Evolutionary conservation across 225 moss, liverwort and hornwort genomes (phyloP).

Genomic region (Polytrichum formosum): DNA sequence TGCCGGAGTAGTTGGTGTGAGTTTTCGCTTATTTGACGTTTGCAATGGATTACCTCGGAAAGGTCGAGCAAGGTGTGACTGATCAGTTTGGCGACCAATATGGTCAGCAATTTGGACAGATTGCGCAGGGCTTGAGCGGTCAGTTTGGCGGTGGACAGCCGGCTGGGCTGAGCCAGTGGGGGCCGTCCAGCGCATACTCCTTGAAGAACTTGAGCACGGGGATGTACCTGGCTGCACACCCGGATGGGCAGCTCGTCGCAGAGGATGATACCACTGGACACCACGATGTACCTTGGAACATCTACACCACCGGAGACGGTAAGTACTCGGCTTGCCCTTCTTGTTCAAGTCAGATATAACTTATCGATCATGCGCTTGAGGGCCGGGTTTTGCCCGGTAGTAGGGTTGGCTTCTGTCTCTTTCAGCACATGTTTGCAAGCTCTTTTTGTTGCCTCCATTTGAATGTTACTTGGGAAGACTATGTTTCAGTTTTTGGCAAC

Average conservation of each 20-base stretch:
- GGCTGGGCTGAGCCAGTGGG: not conserved
- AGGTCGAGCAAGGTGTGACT: not conserved
- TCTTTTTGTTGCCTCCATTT: not conserved
- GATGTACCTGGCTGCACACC: slow-evolving; percentile 1
- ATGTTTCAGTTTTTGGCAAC: not conserved
- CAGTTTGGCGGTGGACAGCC: not conserved
- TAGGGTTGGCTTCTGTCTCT: not conserved
- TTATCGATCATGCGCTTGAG: not conserved
- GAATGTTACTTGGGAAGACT: not conserved
- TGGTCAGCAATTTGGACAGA: not conserved
- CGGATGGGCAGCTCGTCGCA: not conserved
- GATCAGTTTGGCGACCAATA: not conserved
- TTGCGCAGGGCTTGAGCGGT: not conserved
- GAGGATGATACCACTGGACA: slow-evolving; percentile 7
- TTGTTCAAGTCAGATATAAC: not conserved
- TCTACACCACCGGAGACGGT: not conserved
- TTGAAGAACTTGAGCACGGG: not conserved
- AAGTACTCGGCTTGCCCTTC: not conserved
- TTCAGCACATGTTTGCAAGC: not conserved
- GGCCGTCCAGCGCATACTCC: not conserved
- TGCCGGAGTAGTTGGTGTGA: not conserved
- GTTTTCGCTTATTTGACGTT: not conserved
- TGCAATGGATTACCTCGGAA: slow-evolving; percentile 6
- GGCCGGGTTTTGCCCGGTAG: not conserved
- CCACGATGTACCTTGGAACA: not conserved